Base-by-base conservation (phyloP, 1,139 yeast genomes). In the Citeromyces siamensis region DNA sequence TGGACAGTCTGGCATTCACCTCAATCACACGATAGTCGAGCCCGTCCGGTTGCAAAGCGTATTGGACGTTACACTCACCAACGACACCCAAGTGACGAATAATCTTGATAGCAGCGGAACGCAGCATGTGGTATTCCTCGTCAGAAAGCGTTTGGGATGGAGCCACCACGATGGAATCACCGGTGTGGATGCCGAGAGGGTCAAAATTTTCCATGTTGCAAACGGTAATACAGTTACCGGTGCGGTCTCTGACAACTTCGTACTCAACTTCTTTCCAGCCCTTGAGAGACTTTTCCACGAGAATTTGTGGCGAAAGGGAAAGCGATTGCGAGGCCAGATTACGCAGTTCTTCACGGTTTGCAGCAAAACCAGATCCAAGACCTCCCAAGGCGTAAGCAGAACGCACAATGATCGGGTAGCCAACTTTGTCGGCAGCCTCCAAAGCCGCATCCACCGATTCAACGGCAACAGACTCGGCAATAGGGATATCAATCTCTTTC, bases 221-320 rank as follows among this genome's bases (percentile, higher is more conserved):
- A 44, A 90, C 98, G 38, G 98, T 90, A 55, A 90, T 86, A 75
- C 98, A 90, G 75, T 90, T 90, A 61, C 85, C 97, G 49, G 75
- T 80, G 36, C 94, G 93, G 66, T 90, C 98, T 59, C 98, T 83
- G 43, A 90, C 98, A 61, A 90, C 98, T 65, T 90, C 98, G 59
- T 90, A 90, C 65, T 90, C 98, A 50, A 90, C 85, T 66, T 90
- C 98, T 61, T 90, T 90, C 98, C 98, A 90, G 46, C 98, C 98
- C 68, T 90, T 90, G 95, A 90, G 83, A 38, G 96, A 85, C 60
- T 76, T 76, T 69, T 90, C 98, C 44, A 90, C 94, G 49, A 90
- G 71, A 41, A 90, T 93, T 65, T 90, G 98, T 19, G 98, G 97
- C 38, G 95, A 81, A 17, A 94, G 75, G 40, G 97, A 95, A 59